These are phyloP conservation scores for Bombardia bombarda DNA, from an alignment of 495 filamentous ascomycete species.

Conservation along the genomic window DNA sequence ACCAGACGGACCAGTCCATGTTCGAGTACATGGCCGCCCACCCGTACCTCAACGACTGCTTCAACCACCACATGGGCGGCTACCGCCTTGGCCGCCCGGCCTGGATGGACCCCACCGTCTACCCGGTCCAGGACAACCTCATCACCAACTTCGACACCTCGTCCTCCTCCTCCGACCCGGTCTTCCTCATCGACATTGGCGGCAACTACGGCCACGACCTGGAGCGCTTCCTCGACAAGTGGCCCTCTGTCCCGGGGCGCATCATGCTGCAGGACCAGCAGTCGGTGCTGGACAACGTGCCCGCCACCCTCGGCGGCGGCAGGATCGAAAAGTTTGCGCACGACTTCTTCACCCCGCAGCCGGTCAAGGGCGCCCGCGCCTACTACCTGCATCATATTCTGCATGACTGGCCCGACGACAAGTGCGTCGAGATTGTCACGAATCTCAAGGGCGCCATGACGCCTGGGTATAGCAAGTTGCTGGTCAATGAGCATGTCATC, in stretches of 20 bases:
- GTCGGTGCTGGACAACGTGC: constrained; percentile 22
- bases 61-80: constrained; percentile 46
- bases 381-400: constrained; percentile 40
- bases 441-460: constrained; percentile 32
- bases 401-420: constrained; percentile 42
- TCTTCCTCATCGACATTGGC: constrained; percentile 47
- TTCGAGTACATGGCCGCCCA: constrained; percentile 21
- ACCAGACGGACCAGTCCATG: constrained; percentile 18
- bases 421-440: constrained; percentile 27
- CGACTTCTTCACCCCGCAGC: constrained; percentile 32
- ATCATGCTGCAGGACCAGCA: constrained; percentile 44
- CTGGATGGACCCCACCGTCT: constrained; percentile 46
- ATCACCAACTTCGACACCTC: constrained; percentile 13
- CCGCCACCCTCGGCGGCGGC: constrained; percentile 6
- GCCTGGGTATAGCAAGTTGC: constrained; percentile 36
- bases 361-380: constrained; percentile 32
- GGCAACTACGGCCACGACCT: constrained; percentile 46
- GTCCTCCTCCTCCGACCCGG: constrained; percentile 6
- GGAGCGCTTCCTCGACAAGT: constrained; percentile 25
- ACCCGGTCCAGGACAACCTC: constrained; percentile 36
- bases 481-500: constrained; percentile 48
- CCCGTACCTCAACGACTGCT: constrained; percentile 21
- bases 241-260: constrained; percentile 31
- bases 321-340: constrained; percentile 28
- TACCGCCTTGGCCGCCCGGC: constrained; percentile 42